These are phyloP conservation scores for Colletotrichum lupini DNA, from an alignment of 2,329 filamentous ascomycete genomes.

Conservation along the genomic window DNA sequence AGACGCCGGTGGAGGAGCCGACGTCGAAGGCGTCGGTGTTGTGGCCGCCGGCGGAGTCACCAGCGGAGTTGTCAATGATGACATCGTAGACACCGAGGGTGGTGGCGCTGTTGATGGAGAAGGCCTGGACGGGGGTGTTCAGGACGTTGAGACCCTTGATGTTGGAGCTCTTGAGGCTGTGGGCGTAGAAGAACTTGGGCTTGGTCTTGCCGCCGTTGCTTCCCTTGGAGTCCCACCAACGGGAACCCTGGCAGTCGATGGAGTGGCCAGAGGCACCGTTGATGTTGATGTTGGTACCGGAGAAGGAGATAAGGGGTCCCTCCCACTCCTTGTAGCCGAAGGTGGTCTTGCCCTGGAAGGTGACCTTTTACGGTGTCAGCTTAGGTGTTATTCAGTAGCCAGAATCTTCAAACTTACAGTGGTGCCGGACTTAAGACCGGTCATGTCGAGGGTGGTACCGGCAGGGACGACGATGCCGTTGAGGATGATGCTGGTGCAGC, in stretches of 20 bases:
- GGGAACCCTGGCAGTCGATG: constrained; percentile 66
- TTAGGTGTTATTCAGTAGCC: no score
- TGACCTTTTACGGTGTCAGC: constrained; percentile 49
- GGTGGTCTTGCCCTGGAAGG: constrained; percentile 74
- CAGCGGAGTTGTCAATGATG: constrained; percentile 52
- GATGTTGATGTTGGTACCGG: constrained; percentile 66
- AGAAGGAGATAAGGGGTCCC: constrained; percentile 72
- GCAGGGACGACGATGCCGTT: constrained; percentile 66
- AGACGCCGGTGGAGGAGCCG: constrained; percentile 58
- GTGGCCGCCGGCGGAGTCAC: constrained; percentile 49
- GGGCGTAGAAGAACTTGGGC: constrained; percentile 69
- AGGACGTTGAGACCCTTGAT: constrained; percentile 52
- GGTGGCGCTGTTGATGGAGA: constrained; percentile 51
- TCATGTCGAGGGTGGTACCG: constrained; percentile 68
- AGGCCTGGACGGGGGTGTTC: constrained; percentile 55
- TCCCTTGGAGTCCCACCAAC: constrained; percentile 73
- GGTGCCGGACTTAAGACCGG: constrained; percentile 61
- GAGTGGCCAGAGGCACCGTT: constrained; percentile 61
- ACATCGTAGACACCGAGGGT: constrained; percentile 48
- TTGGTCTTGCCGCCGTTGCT: constrained; percentile 70
- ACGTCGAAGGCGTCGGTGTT: constrained; percentile 73
- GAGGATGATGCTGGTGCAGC: constrained; percentile 65
- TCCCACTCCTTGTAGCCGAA: constrained; percentile 75
- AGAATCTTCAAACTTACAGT: constrained; percentile 36
- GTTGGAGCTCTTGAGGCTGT: constrained; percentile 48